phyloP scores from a whole-genome alignment of 345 rosid genomes.

The Dimocarpus longan region DNA sequence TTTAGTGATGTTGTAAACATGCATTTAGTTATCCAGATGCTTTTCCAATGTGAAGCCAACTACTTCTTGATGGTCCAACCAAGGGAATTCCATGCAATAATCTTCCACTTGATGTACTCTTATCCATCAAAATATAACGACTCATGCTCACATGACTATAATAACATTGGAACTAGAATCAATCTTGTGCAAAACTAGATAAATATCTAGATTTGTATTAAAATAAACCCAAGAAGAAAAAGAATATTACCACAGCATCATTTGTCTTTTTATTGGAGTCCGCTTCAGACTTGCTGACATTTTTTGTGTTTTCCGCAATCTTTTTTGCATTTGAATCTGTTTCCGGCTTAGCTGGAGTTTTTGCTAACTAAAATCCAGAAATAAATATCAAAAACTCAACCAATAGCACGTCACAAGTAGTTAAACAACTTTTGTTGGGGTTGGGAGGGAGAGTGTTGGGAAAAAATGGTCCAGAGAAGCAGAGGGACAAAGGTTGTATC shows the following conservation, averaged over 20 bases:
- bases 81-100: neutral
- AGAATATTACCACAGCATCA: slow-evolving; percentile 49
- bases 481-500: neutral
- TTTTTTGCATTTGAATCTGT: slow-evolving; percentile 50
- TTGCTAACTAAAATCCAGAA: slow-evolving; percentile 29
- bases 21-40: neutral
- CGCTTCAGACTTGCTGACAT: slow-evolving; percentile 46
- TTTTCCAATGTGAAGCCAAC: neutral
- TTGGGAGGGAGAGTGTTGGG: neutral
- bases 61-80: neutral
- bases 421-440: neutral
- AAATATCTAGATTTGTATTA: neutral
- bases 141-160: neutral
- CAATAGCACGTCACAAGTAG: slow-evolving; percentile 6
- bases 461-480: neutral
- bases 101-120: neutral
- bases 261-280: slow-evolving; percentile 40
- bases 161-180: neutral
- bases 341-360: slow-evolving; percentile 43
- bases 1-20: neutral
- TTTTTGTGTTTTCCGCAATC: slow-evolving; percentile 39
- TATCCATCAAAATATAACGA: neutral
- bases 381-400: slow-evolving; percentile 9
- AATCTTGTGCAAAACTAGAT: neutral
- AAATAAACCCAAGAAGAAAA: slow-evolving; percentile 13